Base-by-base conservation (phyloP, 331 rosid genomes). In the Prunus yedoensis region DNA sequence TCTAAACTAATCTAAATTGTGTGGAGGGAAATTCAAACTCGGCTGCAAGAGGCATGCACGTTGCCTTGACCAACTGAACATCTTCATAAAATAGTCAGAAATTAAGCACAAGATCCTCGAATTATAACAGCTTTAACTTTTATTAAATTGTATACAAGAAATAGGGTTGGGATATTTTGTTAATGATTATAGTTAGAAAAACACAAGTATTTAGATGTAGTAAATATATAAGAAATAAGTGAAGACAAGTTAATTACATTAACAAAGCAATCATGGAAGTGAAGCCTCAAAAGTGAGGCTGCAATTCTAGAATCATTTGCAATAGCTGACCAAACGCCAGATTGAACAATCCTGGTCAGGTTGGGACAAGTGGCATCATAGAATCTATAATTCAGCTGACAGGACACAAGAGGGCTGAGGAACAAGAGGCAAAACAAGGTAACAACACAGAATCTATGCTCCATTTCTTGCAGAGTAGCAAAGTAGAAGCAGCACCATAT, bases 211-310 rank as follows among this genome's bases (percentile, higher is more conserved):
- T 35, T 35, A 35, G 8, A 35, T 35, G 41, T 35, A 35, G 41
- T 6, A 6, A 35, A 35, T 35, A 35, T 35, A 35, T 35, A 21
- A 32, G 23, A 68, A 54, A 3, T 65, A 13, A 45, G 35, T 3
- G 13, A 47, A 57, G 25, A 50, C 64, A 43, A 10, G 47, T 54
- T 1, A 4, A 20, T 84, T 91, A 92, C 97, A 47, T 77, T 84
- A 72, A 85, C 97, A 30, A 94, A 89, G 77, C 97, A 94, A 73
- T 94, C 97, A 62, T 94, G 99, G 86, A 92, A 94, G 85, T 94
- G 96, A 77, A 94, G 97, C 73, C 99, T 91, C 84, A 94, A 71
- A 75, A 94, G 97, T 73, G 99, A 94, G 71, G 99, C 97, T 28
- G 99, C 92, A 68, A 90, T 89, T 68, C 99, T 90, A 43, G 90